These are phyloP conservation scores for Parachlorella kessleri DNA, from an alignment of 139 green algal genomes.

Conservation along the genomic window DNA sequence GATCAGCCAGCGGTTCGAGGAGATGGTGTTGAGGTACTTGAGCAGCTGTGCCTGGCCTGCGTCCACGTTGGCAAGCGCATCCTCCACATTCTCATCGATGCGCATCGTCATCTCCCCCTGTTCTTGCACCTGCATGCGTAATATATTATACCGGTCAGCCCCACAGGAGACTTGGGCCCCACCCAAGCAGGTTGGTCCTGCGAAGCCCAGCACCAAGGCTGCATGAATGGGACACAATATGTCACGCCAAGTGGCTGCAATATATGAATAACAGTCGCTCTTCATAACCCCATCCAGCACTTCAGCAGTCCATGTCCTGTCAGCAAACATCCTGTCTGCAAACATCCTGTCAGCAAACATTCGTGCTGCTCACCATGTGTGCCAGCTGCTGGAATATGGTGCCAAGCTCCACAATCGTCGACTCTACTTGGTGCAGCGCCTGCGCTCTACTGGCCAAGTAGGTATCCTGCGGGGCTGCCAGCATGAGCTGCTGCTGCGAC, in stretches of 20 bases:
- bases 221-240: too few species aligned
- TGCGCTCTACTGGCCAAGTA: slow-evolving; percentile 70
- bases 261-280: too few species aligned
- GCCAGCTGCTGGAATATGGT: slow-evolving; percentile 97
- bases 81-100: slow-evolving; percentile 98
- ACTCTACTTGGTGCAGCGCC: slow-evolving; percentile 94
- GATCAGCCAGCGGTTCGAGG: slow-evolving; percentile 90
- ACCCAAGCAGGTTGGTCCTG: too few species aligned
- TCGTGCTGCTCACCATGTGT: slow-evolving; percentile 86
- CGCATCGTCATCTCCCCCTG: slow-evolving; percentile 94
- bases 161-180: too few species aligned
- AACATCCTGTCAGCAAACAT: too few species aligned
- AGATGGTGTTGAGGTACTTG: slow-evolving; percentile 95
- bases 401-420: slow-evolving; percentile 97
- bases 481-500: slow-evolving; percentile 56
- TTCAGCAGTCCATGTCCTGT: too few species aligned
- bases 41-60: slow-evolving; percentile 93
- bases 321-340: too few species aligned
- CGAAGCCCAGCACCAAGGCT: too few species aligned
- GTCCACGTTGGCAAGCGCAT: slow-evolving; percentile 95
- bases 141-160: too few species aligned
- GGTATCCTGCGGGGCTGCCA: slow-evolving; percentile 56
- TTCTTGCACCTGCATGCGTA: slow-evolving; percentile 60
- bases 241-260: too few species aligned
- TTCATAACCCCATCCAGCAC: too few species aligned